Base-by-base conservation (phyloP, 805 yeast species). In the Schizosaccharomyces japonicus region DNA sequence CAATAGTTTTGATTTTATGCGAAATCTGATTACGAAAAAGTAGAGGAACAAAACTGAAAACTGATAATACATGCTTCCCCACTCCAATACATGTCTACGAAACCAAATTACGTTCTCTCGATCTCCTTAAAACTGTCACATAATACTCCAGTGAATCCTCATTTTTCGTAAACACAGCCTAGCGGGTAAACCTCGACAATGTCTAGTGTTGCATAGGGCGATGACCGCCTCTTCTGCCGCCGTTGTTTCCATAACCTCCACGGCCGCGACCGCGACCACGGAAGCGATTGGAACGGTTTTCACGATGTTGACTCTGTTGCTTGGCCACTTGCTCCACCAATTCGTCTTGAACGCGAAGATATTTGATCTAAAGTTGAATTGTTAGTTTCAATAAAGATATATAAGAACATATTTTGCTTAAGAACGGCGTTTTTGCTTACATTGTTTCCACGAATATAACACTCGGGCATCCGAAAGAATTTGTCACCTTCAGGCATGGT, bases 1-100 rank as follows among this genome's bases (percentile, higher is more conserved):
- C 1, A 90, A 90, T 59, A 82, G 95, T 2, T 90, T 90, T 57
- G 96, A 90, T 59, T 85, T 90, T 69, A 80, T 90, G 65, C 78
- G 71, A 54, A 96, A 96, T 0, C 66, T 90, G 52, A 79, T 87
- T 15, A 79, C 76, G 17, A 75, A 66, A 50, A 78, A 76, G 56
- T n/a, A n/a, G n/a, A n/a, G n/a, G n/a, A n/a, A n/a, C n/a, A n/a
- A n/a, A n/a, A n/a, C n/a, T n/a, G n/a, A n/a, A n/a, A n/a, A n/a
- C n/a, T n/a, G n/a, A n/a, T n/a, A n/a, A n/a, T n/a, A n/a, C n/a
- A n/a, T n/a, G n/a, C n/a, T n/a, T n/a, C n/a, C n/a, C n/a, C n/a
- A n/a, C n/a, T n/a, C n/a, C n/a, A n/a, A n/a, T n/a, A n/a, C n/a
- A n/a, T n/a, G n/a, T n/a, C n/a, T n/a, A n/a, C n/a, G n/a, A n/a